Evolutionary conservation across 1,284 basidiomycete genomes (phyloP), one percentile per base, ranked within the genome.

Genomic region (Apiotrichum veenhuisii): DNA sequence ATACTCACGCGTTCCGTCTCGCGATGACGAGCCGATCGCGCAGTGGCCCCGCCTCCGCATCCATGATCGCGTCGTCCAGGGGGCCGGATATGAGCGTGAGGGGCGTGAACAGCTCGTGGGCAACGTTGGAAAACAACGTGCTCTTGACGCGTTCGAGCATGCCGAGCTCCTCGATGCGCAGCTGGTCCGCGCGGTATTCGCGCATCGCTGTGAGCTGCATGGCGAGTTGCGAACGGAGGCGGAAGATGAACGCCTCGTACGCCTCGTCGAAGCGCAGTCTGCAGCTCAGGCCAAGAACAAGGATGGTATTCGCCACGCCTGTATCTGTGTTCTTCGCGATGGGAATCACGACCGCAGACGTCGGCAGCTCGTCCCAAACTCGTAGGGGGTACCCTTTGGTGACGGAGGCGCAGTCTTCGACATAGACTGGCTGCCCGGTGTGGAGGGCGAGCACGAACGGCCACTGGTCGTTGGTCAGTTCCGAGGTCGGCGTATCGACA

Each of bases 131-230:
- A 62, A 76, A 73, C 27, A 76, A 63, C 33, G 68, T 34, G 23
- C 64, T 71, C 62, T 75, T 77, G 3, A 77, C 76, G 18, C 74
- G 61, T 47, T 79, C 78, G n/a, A 80, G 64, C 2, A 69, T 66
- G 11, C 76, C 72, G 8, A 78, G 69, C 36, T 78, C 77, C 18
- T 78, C 74, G 1, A 77, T 69, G 8, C 75, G 69, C 23, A 66
- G 59, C 20, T 58, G 54, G 41, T 75, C 73, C 20, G 59, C 54
- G 40, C 72, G 66, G 50, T 67, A 62, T 0, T 61, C 62, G 26
- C 63, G 56, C 0, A 68, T 64, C 9, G 63, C 60, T 0, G 55
- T 51, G n/a, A 69, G 51, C 7, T 55, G 59, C 2, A 58, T 54
- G 15, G 58, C 56, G 27, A 68, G 57, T 20, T 68, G 59, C 1